Evolutionary conservation across 176 grass and related monocot species (phyloP), one percentile per base, ranked within the genome.

Genomic region (Lolium perenne): DNA sequence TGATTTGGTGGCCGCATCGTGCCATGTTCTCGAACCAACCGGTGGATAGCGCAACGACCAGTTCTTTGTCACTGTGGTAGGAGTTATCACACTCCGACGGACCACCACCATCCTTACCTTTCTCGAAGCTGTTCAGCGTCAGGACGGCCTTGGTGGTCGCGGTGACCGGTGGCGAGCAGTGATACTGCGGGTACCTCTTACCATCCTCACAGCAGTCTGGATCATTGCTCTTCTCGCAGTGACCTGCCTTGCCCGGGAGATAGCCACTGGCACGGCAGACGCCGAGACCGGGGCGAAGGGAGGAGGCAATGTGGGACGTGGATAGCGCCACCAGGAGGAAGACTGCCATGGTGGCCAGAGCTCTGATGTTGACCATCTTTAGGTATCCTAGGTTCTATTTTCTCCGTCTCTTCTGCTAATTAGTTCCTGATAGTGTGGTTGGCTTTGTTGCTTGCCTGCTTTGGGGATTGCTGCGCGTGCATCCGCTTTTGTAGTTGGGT

Each of bases 121-220:
- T 54, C 51, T 54, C 51, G 4, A 54, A 54, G 14, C 14, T 54
- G 51, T 54, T 54, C 11, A 54, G 51, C 4, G 14, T 54, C 14
- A 54, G 14, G 14, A 54, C 51, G 13, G 51, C 51, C 51, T 54
- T 54, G 51, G 51, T 54, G 51, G 51, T 54, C 13, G 51, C 14
- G 3, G 51, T 54, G 14, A 54, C 51, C 4, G 51, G 51, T 16
- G 51, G 51, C 21, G 90, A 95, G 82, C 87, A 92, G 0, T 7
- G 81, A 35, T 95, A 92, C 63, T 92, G 87, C 0, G 90, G 85
- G 74, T 92, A 95, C 41, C 10, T 48, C 65, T 95, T 73, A 54
- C 87, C 90, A 11, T 87, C 87, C 21, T 81, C 40, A 23, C 93
- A 95, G 49, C 93, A 95, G 45, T 92, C 93, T 0, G 85, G 68